These are phyloP conservation scores for Acanthamoeba healyi DNA, from an alignment of 208 protist genomes.

Conservation along the genomic window DNA sequence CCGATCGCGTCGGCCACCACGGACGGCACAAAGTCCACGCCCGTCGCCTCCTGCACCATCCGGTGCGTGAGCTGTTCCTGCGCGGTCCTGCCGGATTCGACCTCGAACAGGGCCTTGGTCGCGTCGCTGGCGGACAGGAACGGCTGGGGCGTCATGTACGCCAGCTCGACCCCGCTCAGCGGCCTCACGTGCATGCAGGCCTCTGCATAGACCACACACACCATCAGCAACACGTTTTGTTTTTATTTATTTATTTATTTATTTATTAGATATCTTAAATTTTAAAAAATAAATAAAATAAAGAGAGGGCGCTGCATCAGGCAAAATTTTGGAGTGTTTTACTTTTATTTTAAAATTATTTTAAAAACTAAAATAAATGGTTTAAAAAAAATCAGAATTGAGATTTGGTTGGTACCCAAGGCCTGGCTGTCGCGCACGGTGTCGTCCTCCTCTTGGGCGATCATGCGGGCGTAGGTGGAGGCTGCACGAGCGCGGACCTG, in stretches of 20 bases:
- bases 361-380: not conserved
- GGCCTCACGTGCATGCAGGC: not conserved
- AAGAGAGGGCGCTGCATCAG: too few relatives aligned
- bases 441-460: not conserved
- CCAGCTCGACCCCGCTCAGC: not conserved
- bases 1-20: constrained; percentile 12
- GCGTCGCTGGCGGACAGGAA: not conserved
- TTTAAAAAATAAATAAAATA: too few relatives aligned
- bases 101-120: not conserved
- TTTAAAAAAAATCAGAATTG: too few relatives aligned
- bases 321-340: too few relatives aligned
- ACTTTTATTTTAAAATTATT: too few relatives aligned
- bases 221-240: not conserved
- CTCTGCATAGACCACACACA: not conserved
- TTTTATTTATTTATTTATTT: not conserved
- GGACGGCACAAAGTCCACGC: constrained; percentile 22
- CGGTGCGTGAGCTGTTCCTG: constrained; percentile 5
- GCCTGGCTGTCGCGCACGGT: not conserved
- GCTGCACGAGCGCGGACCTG: not conserved
- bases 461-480: not conserved
- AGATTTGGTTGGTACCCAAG: not conserved
- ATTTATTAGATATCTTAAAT: too few relatives aligned
- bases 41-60: not conserved
- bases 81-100: not conserved
- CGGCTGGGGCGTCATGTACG: not conserved